Evolutionary conservation across 352 stramenopile species (phyloP), one percentile per base, ranked within the genome.

Genomic region (Phytopythium helicoides): DNA sequence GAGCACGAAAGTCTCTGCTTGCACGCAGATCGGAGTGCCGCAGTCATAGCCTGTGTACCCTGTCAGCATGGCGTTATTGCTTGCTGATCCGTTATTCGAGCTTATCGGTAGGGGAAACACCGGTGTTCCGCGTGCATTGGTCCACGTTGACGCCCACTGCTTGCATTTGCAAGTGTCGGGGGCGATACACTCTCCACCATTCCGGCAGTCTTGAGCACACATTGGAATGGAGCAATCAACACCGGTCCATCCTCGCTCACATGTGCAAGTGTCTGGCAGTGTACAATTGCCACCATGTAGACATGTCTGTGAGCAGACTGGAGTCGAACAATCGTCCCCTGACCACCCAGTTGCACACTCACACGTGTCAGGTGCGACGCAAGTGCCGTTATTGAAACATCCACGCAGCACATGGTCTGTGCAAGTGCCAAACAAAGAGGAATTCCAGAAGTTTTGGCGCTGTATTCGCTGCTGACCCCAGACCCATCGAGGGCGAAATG

Each of bases 321-420:
- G 90, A 3, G 75, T 71, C 3, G 68, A 85, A 51, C 89, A 97
- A 62, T 97, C 86, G 7, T 42, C 47, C 12, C 89, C 89, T 7
- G 64, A 66, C 88, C 89, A 97, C 0, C 89, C 89, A 9, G 45
- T 3, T 9, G 82, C 78, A 53, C 92, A 98, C 3, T 51, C 49
- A 49, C 92, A 98, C 23, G 77, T 90, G 47, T 86, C 68, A 2
- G 93, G 92, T 4, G 83, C 89, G 2, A 94, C 71, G 59, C 94
- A 98, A 8, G 90, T 98, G n/a, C 93, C 92, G 56, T 98, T 98
- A 68, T 98, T 98, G 64, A 88, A 98, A 73, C 96, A 99, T 6
- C 96, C 96, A 46, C 84, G 78, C 10, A 97, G 39, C 12, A 99
- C 95, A 16, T 79, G 61, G 63, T 99, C 95, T 2, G 98, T 76